Conservation (phyloP, 495 filamentous ascomycete species). For the Coniosporium apollinis region DNA sequence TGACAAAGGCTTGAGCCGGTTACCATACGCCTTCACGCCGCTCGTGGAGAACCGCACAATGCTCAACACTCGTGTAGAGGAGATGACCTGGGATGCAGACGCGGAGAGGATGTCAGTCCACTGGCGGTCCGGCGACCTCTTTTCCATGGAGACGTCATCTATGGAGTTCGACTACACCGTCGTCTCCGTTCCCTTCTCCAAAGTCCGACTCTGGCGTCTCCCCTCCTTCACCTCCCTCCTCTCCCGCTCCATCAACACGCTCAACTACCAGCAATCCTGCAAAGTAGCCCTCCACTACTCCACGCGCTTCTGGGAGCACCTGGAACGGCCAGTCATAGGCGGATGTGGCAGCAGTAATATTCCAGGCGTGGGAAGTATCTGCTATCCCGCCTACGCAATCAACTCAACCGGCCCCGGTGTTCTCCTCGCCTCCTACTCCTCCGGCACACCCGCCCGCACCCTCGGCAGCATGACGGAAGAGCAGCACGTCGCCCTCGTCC, state of each 20-base stretch:
- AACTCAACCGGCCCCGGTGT: slow-evolving; percentile 45
- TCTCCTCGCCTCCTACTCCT: slow-evolving; percentile 41
- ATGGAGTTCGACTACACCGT: slow-evolving; percentile 48
- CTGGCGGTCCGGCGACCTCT: slow-evolving; percentile 10
- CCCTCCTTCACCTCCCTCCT: slow-evolving; percentile 33
- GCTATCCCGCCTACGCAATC: slow-evolving; percentile 48
- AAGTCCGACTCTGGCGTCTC: slow-evolving; percentile 25
- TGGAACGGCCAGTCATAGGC: slow-evolving; percentile 41
- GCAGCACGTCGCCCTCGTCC: slow-evolving; percentile 38
- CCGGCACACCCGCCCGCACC: slow-evolving; percentile 27
- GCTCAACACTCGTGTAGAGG: slow-evolving; percentile 34
- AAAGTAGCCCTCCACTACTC: slow-evolving; percentile 48
- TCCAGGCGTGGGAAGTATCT: slow-evolving; percentile 38
- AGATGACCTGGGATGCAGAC: slow-evolving; percentile 26
- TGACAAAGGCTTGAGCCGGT: slow-evolving; percentile 41
- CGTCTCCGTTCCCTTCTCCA: slow-evolving; percentile 43
- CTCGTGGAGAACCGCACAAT: slow-evolving; percentile 36
- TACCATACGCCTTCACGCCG: slow-evolving; percentile 45
- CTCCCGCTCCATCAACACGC: slow-evolving; percentile 39
- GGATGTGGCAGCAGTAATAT: slow-evolving; percentile 43
- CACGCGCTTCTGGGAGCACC: slow-evolving; percentile 54
- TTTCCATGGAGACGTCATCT: slow-evolving; percentile 8
- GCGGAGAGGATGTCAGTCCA: slow-evolving; percentile 8
- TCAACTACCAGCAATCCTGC: slow-evolving; percentile 42
- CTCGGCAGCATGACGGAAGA: slow-evolving; percentile 29